phyloP scores from a whole-genome alignment of 192 early-diverging fungal species.

The Coemansia sp. region DNA sequence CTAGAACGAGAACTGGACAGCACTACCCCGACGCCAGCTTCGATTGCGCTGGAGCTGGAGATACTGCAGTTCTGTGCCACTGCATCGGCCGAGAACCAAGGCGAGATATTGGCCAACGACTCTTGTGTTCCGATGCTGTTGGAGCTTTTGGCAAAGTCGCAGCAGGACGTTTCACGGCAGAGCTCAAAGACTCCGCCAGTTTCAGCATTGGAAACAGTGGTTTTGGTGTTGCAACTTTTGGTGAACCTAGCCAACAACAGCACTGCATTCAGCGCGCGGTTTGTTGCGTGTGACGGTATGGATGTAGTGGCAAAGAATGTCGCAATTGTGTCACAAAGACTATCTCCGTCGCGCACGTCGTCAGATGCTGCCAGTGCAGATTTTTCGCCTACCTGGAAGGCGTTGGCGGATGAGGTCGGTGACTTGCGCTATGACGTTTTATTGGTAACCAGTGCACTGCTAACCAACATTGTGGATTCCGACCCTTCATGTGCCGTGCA shows the following conservation, averaged over 20 bases:
- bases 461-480: slow-evolving; percentile 46
- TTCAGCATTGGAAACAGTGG: slow-evolving; percentile 28
- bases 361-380: background rate
- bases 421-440: slow-evolving; percentile 45
- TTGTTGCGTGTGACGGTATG: slow-evolving; percentile 33
- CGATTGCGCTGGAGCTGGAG: slow-evolving; percentile 41
- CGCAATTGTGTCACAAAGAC: slow-evolving; percentile 29
- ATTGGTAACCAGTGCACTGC: slow-evolving; percentile 42
- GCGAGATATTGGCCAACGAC: slow-evolving; percentile 28
- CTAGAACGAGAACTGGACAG: slow-evolving; percentile 16
- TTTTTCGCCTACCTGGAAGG: slow-evolving; percentile 18
- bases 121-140: slow-evolving; percentile 25
- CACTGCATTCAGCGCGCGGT: slow-evolving; percentile 36
- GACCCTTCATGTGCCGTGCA: slow-evolving; percentile 38
- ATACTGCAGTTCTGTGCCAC: slow-evolving; percentile 45
- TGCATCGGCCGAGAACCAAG: slow-evolving; percentile 37
- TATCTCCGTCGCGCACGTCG: background rate
- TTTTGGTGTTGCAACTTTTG: slow-evolving; percentile 38
- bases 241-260: slow-evolving; percentile 52
- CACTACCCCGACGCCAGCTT: slow-evolving; percentile 17
- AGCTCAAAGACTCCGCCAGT: background rate
- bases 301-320: slow-evolving; percentile 43
- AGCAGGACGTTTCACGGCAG: slow-evolving; percentile 11
- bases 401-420: slow-evolving; percentile 17
- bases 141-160: slow-evolving; percentile 28